phyloP scores from a whole-genome alignment of 106 monocot genomes.

The Vanilla planifolia region DNA sequence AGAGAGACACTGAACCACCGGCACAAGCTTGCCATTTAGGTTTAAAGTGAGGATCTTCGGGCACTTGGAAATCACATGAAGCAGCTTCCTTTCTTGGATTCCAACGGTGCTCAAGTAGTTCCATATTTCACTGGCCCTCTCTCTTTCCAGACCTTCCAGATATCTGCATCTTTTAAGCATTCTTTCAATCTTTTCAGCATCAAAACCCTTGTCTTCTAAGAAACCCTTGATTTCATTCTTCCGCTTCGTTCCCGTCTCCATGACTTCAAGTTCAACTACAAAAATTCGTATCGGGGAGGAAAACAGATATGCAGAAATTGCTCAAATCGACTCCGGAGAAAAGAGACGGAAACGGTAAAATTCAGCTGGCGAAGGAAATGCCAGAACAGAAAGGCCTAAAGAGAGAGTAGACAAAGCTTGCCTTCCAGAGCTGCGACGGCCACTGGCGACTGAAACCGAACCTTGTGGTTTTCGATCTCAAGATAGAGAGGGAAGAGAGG shows the following conservation, averaged over 20 bases:
- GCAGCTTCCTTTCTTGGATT: constrained; percentile 72
- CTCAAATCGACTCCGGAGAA: too few species aligned
- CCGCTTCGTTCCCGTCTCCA: constrained; percentile 18
- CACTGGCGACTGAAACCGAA: too few species aligned
- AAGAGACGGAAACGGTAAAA: too few species aligned
- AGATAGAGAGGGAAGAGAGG: too few species aligned
- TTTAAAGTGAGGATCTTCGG: constrained; percentile 69
- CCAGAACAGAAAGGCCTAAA: too few species aligned
- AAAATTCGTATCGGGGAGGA: too few species aligned
- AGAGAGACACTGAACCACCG: constrained; percentile 71
- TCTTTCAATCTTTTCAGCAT: constrained; percentile 27
- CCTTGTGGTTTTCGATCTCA: too few species aligned
- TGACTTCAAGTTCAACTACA: too few species aligned
- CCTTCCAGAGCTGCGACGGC: too few species aligned
- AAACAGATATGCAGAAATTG: too few species aligned
- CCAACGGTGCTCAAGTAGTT: constrained; percentile 62
- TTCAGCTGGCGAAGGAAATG: too few species aligned
- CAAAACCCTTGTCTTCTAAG: constrained; percentile 60
- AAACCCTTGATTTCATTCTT: constrained; percentile 29
- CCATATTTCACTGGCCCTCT: constrained; percentile 48
- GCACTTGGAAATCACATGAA: constrained; percentile 58
- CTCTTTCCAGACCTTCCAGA: constrained; percentile 27
- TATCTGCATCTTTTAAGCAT: constrained; percentile 47
- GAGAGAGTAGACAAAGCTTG: too few species aligned
- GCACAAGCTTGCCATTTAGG: constrained; percentile 52